phyloP scores from a whole-genome alignment of 768 basidiomycete genomes.

The Paxillus ammoniavirescens region DNA sequence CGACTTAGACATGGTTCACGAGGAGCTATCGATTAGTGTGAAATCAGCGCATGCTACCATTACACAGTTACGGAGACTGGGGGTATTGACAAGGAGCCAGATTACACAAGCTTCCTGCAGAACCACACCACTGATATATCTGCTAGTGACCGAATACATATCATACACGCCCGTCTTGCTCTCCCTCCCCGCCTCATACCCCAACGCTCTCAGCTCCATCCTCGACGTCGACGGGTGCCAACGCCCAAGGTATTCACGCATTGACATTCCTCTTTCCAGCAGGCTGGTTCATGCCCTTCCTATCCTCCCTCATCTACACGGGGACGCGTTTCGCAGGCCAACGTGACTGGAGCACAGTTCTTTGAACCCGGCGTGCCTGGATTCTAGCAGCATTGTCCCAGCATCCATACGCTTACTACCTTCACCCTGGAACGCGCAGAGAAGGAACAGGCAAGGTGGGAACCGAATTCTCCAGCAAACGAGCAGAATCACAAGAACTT shows the following conservation, averaged over 20 bases:
- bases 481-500: slow-evolving; percentile 67
- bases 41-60: too few species aligned
- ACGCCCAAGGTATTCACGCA: slow-evolving; percentile 60
- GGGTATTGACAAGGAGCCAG: too few species aligned
- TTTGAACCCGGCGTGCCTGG: slow-evolving; percentile 75
- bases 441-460: slow-evolving; percentile 67
- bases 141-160: too few species aligned
- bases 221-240: slow-evolving; percentile 17
- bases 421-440: slow-evolving; percentile 49
- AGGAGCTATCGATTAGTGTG: too few species aligned
- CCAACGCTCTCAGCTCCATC: not conserved
- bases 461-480: slow-evolving; percentile 84
- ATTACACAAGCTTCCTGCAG: too few species aligned
- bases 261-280: slow-evolving; percentile 86
- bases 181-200: too few species aligned
- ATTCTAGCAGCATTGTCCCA: slow-evolving; percentile 83
- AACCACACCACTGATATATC: too few species aligned
- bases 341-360: slow-evolving; percentile 75
- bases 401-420: slow-evolving; percentile 48
- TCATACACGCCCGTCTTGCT: too few species aligned
- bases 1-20: too few species aligned
- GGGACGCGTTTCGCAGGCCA: slow-evolving; percentile 86
- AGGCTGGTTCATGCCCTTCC: slow-evolving; percentile 92
- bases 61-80: too few species aligned
- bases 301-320: slow-evolving; percentile 77